Base-by-base conservation (phyloP, 768 basidiomycete species). In the Rubroboletus pulcherrimus region DNA sequence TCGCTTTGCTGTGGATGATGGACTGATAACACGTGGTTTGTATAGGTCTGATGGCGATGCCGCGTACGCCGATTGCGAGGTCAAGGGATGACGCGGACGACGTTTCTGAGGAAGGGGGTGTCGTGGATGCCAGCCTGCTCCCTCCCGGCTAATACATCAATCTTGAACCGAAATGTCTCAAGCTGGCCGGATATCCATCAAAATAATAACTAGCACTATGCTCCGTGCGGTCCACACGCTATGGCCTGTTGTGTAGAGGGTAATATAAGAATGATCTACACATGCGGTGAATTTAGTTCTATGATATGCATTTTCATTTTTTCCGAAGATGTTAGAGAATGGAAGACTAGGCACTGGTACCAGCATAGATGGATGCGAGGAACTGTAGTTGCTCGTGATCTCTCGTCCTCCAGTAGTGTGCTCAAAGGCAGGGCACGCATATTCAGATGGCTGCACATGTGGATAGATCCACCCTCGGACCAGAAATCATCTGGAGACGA, bases 31-130 rank as follows among this genome's bases (percentile, higher is more conserved):
- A 10, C 15, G 2, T 38, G 15, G 37, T 35, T 30, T 29, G 33
- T 34, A 6, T 58, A 96, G 95, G 95, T 67, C 75, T 91, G 38
- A 99, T 99, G 96, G 95, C 91, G 7, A 97, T 99, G 91, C 97
- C 97, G 5, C 84, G 97, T 57, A 97, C 97, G 6, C 95, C 96
- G 3, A 89, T 98, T 65, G 70, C 81, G 15, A 75, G 78, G 51
- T 71, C 77, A 26, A 65, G 72, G 1, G 84, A 85, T 6, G 84
- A 85, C 7, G 84, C 84, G 14, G 87, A 84, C 14, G 77, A 78
- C 12, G 70, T 69, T 5, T 72, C 75, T 26, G 82, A 79, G 24
- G 84, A 80, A 45, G 71, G 66, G 24, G 85, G 77, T 43, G 74
- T 74, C n/a, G 80, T 99, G 41, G 97, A 99, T 69, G 87, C 93